phyloP scores from a whole-genome alignment of 2,329 filamentous ascomycete genomes.

The Coniella vitis region DNA sequence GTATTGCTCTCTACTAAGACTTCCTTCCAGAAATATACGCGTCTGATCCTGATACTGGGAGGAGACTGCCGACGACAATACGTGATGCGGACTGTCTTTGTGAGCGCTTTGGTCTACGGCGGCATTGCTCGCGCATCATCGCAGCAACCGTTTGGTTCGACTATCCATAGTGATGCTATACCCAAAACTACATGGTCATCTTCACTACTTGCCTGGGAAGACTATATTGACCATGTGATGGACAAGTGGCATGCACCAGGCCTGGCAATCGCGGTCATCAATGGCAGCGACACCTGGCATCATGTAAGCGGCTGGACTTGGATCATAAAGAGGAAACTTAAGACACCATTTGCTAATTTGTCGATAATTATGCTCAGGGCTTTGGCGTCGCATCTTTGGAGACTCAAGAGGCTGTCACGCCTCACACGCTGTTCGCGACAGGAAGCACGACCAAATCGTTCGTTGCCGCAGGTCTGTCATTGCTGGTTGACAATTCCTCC shows the following conservation, averaged over 20 bases:
- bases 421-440: slow-evolving; percentile 46
- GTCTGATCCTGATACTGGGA: no score
- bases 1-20: no score
- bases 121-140: neutral
- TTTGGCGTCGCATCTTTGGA: slow-evolving; percentile 29
- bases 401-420: slow-evolving; percentile 27
- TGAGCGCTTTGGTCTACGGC: neutral
- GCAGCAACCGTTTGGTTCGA: neutral
- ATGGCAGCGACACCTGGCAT: slow-evolving; percentile 34
- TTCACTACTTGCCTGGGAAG: neutral
- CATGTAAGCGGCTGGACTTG: slow-evolving; percentile 26
- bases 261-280: slow-evolving; percentile 40
- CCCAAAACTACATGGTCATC: neutral
- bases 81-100: neutral
- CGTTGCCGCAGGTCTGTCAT: slow-evolving; percentile 40
- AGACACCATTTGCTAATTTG: slow-evolving; percentile 17
- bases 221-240: slow-evolving; percentile 24
- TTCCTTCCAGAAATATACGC: no score
- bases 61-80: no score
- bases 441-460: slow-evolving; percentile 53
- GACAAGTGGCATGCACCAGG: slow-evolving; percentile 41
- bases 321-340: no score
- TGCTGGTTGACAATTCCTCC: slow-evolving; percentile 39
- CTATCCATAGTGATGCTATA: neutral
- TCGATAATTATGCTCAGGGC: slow-evolving; percentile 25